These are phyloP conservation scores for Viola odorata DNA, from an alignment of 345 rosid species.

Conservation along the genomic window DNA sequence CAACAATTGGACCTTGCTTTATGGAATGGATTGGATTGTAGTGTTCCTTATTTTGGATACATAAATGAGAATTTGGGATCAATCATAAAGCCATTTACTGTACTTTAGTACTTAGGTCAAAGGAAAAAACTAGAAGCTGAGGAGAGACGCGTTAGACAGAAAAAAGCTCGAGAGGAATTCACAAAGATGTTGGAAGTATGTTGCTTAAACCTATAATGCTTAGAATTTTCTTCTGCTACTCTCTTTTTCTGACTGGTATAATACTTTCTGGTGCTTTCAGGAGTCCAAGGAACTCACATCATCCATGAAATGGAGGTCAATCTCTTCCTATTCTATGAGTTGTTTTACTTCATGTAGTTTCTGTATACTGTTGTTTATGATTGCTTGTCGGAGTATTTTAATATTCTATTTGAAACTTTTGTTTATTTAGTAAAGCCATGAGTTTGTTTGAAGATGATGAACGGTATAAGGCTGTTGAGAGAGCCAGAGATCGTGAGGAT, in stretches of 20 bases:
- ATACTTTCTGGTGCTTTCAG: conserved; percentile 41
- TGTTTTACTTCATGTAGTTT: conserved; percentile 6
- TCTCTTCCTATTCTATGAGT: conserved; percentile 10
- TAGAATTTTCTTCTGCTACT: conserved; percentile 1
- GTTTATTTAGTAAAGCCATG: conserved; percentile 67
- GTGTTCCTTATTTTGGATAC: conserved; percentile 4
- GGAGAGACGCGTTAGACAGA: conserved; percentile 90
- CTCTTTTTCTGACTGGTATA: conserved; percentile 15
- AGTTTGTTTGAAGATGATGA: conserved; percentile 88
- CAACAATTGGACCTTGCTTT: too few relatives aligned
- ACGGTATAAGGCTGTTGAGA: conserved; percentile 91
- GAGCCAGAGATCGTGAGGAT: conserved; percentile 81
- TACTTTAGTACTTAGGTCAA: conserved; percentile 84
- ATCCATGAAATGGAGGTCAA: conserved; percentile 84
- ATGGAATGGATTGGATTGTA: conserved; percentile 4
- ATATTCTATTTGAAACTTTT: conserved; percentile 24
- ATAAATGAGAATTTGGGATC: conserved; percentile 4
- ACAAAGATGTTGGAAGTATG: conserved; percentile 91
- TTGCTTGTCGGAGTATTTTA: conserved; percentile 2
- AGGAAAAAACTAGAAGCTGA: conserved; percentile 91
- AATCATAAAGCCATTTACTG: background rate
- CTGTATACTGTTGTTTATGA: background rate
- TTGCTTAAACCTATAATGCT: conserved; percentile 13
- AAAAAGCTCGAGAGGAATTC: conserved; percentile 88
- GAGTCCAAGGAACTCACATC: conserved; percentile 83